Conservation (phyloP, 495 filamentous ascomycete species). For the Alectoria sarmentosa region DNA sequence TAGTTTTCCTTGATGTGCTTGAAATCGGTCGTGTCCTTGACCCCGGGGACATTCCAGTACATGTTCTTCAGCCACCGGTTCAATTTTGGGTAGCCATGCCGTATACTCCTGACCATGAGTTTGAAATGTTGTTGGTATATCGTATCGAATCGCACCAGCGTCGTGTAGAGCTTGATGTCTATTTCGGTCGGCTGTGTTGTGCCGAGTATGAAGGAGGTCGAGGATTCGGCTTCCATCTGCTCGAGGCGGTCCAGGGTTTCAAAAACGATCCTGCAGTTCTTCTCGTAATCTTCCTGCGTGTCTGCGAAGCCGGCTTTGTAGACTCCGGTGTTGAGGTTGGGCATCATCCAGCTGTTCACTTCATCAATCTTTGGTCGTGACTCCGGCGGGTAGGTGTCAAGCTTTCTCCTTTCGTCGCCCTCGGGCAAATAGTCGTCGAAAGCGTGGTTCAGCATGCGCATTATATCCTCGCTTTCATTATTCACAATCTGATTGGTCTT, state of each 20-base stretch:
- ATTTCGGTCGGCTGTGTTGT: slow-evolving; percentile 40
- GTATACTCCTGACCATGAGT: slow-evolving; percentile 46
- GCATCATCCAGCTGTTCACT: slow-evolving; percentile 40
- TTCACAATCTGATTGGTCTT: slow-evolving; percentile 42
- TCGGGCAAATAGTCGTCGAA: slow-evolving; percentile 39
- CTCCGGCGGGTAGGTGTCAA: slow-evolving; percentile 41
- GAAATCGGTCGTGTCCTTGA: slow-evolving; percentile 49
- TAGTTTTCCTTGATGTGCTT: slow-evolving; percentile 56
- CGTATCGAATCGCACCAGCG: slow-evolving; percentile 43
- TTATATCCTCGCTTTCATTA: slow-evolving; percentile 48
- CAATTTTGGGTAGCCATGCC: slow-evolving; percentile 46
- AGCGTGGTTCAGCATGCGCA: slow-evolving; percentile 43
- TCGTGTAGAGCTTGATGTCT: slow-evolving; percentile 45
- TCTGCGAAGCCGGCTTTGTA: slow-evolving; percentile 50
- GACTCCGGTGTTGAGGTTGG: slow-evolving; percentile 43
- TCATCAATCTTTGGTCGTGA: slow-evolving; percentile 39
- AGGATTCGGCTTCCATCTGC: slow-evolving; percentile 35
- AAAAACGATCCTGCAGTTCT: slow-evolving; percentile 40
- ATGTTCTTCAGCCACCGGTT: slow-evolving; percentile 46
- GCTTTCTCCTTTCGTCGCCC: slow-evolving; percentile 24
- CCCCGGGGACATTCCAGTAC: slow-evolving; percentile 44
- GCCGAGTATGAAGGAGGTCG: slow-evolving; percentile 44
- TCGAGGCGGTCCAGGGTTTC: slow-evolving; percentile 48
- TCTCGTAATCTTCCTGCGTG: slow-evolving; percentile 42
- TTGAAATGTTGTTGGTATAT: slow-evolving; percentile 54